Base-by-base conservation (phyloP, 495 filamentous ascomycete genomes). In the Aspergillus wentii region DNA sequence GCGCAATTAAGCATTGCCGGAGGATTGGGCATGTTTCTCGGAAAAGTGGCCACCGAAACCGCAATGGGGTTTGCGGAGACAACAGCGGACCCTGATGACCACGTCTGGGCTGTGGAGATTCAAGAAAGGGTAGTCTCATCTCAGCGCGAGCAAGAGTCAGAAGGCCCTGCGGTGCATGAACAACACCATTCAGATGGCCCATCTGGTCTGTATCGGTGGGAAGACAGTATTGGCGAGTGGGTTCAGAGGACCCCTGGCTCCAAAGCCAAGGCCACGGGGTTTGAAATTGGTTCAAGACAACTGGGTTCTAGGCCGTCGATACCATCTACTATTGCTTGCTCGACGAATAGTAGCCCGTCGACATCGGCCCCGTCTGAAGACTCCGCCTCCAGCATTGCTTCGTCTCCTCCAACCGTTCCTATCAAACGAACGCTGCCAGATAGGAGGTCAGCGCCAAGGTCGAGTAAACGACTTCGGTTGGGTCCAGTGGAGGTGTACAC, bases 141-240 rank as follows among this genome's bases (percentile, higher is more conserved):
- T 14, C 54, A 59, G 33, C 29, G 30, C 5, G 18, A 31, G 16
- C 34, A 33, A 19, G 21, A 42, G 11, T 26, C 33, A 7, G 36
- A 32, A 22, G 13, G 41, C 17, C 17, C 32, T 35, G 10, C 41
- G 44, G 9, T 36, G 48, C 46, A 21, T 21, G 14, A 22, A 58
- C 42, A 35, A 54, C 44, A 16, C 37, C n/a, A 35, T 20, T 38
- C 42, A 20, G 35, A 33, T 15, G 41, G 41, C 8, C 37, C 14
- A 2, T 50, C 29, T 13, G 60, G 54, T n/a, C 47, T 64, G 9
- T 78, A 63, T 37, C 65, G 68, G 30, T 78, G 73, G 72, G 74
- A 78, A 46, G 71, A 75, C 38, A 67, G 67, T 28, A 74, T 76
- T 48, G 67, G 64, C 22, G 73, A 76, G 40, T 76, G 73, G 73